Conservation (phyloP, 1,139 yeast species). For the Maudiozyma humilis region DNA sequence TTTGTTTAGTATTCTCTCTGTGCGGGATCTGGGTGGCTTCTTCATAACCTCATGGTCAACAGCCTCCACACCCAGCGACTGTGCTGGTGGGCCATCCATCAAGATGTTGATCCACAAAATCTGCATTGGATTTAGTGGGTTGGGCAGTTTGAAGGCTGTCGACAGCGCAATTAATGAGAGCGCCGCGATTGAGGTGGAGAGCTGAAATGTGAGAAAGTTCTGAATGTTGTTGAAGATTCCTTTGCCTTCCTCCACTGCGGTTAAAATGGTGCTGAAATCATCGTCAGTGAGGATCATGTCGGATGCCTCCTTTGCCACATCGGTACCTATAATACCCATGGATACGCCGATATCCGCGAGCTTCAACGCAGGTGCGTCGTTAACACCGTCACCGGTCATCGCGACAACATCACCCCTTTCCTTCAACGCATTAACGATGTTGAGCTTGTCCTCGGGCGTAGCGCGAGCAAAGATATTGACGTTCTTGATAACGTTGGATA, state of each 20-base stretch:
- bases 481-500: constrained; percentile 64
- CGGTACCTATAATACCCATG: constrained; percentile 95
- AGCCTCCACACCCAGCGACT: constrained; percentile 92
- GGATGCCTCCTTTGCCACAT: constrained; percentile 96
- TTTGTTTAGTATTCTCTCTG: constrained; percentile 71
- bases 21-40: constrained; percentile 83
- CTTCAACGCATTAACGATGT: constrained; percentile 85
- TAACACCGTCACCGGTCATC: constrained; percentile 99
- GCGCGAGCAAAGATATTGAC: constrained; percentile 94
- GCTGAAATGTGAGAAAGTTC: constrained; percentile 85
- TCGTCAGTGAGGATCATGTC: constrained; percentile 97
- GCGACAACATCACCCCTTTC: constrained; percentile 92
- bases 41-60: constrained; percentile 92
- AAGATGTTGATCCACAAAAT: constrained; percentile 93
- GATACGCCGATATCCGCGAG: constrained; percentile 95
- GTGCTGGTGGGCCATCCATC: constrained; percentile 99
- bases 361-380: constrained; percentile 95
- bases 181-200: constrained; percentile 93
- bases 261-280: constrained; percentile 84
- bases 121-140: constrained; percentile 96
- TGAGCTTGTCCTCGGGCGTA: constrained; percentile 90
- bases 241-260: constrained; percentile 93
- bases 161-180: constrained; percentile 79
- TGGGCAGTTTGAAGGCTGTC: constrained; percentile 78
- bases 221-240: constrained; percentile 93